Evolutionary conservation across 108 stramenopile genomes (phyloP), one percentile per base, ranked within the genome.

Genomic region (Nannochloropsis gaditana): DNA sequence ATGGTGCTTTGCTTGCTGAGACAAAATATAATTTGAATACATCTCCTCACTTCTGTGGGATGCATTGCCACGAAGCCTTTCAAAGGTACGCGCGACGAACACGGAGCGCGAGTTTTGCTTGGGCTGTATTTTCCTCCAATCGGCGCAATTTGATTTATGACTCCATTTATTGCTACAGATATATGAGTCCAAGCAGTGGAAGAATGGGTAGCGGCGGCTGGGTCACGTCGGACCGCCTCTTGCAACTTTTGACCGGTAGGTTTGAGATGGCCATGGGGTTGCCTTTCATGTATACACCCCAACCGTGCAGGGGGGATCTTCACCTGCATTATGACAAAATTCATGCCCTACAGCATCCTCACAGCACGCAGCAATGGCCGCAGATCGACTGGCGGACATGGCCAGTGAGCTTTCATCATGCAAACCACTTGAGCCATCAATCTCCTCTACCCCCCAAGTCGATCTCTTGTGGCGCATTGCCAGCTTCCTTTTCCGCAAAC

Each of bases 391-490:
- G 19, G 59, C n/a, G 4, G 59, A 73, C 5, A 73, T 73, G 59
- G 59, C 59, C 59, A 73, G n/a, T 15, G 59, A 73, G 19, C 8
- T 73, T 73, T 73, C 59, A 15, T 15, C 59, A 15, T 31, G 31
- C 31, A 31, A 31, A 31, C 31, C 31, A 31, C 31, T 31, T 31
- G 31, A 0, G 1, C 31, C 31, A 31, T 31, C 31, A 31, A 73
- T n/a, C 19, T 73, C 59, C 59, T 73, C 59, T 15, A 50, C 47
- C 10, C 59, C 59, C 15, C 59, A 73, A 73, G n/a, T 73, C 59
- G 59, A 73, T n/a, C 59, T 73, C 19, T n/a, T 73, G 19, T 73
- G 59, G 59, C 59, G 59, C 59, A 73, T 73, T 73, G 59, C 59
- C 4, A n/a, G 59, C 19, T 73, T 73, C 59, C 59, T 73, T 73